Evolutionary conservation across 192 early-diverging fungal species (phyloP).

Genomic region (Linderina pennispora): DNA sequence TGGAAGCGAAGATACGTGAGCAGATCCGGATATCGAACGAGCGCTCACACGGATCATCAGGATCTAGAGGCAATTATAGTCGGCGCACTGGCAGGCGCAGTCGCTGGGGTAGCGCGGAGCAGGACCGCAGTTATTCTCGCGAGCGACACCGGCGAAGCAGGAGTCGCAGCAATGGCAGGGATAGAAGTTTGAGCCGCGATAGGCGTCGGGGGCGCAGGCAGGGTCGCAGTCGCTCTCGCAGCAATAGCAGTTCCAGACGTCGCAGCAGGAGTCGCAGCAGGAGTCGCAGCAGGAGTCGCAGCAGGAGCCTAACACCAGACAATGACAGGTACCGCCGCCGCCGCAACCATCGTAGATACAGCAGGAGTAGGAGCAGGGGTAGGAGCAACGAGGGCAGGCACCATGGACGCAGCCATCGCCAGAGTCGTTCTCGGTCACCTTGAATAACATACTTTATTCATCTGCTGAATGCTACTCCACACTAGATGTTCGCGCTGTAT

Average conservation of each 20-base stretch:
- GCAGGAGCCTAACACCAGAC: background rate
- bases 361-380: slow-evolving; percentile 1
- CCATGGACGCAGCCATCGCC: background rate
- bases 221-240: background rate
- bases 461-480: no score
- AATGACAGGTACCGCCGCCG: background rate
- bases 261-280: background rate
- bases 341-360: background rate
- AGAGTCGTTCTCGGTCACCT: no score
- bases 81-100: no score
- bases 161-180: background rate
- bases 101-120: background rate
- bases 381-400: background rate
- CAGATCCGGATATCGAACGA: slow-evolving; percentile 8
- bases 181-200: background rate
- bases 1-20: slow-evolving; percentile 17
- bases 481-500: no score
- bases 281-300: background rate
- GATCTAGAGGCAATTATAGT: no score
- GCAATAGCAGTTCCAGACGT: background rate
- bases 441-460: no score
- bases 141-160: no score
- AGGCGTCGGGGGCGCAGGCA: background rate
- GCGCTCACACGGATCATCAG: slow-evolving; percentile 1
- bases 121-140: no score